Base-by-base conservation (phyloP, 78 protist genomes). In the Chrysochromulina parva region DNA sequence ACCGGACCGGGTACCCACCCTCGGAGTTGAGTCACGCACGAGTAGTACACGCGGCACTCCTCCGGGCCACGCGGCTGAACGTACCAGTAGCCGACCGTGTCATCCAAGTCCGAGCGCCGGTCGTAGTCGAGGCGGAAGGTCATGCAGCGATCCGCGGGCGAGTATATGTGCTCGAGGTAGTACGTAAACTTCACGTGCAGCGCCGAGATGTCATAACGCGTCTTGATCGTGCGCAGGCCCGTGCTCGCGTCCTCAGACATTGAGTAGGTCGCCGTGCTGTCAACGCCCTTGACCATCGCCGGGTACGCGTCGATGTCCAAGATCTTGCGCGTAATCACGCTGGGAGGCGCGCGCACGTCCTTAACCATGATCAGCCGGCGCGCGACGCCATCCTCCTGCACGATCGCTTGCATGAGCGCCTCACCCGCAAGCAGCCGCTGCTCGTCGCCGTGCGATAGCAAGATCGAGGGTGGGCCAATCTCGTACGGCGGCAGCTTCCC, bases 21-120 rank as follows among this genome's bases (percentile, higher is more conserved):
- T 1, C 86, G 26, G 38, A 78, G 86, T 62, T 78, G 50, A 5
- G 59, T 53, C 62, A 22, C 57, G 60, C 86, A 78, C 16, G 62
- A 53, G 86, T 78, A 78, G 86, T 17, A 78, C 48, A 53, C 86
- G 38, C 86, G 86, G 86, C 86, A 53, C 62, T 3, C 1, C 47
- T 53, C 62, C 50, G 7, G 10, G 20, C 7, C 9, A 9, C 48
- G 19, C 62, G 86, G 86, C 55, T 48, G 82, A 26, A 74, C 19
- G 47, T 53, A 53, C 86, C 86, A 78, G 86, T 78, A 78, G 28
- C 86, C 86, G 48, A 78, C 86, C 26, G 86, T 53, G 86, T 78
- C 86, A 47, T 78, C 86, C 1, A 78, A 14, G 86, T 78, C 86
- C 0, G 86, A 78, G 48, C n/a, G 53, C 17, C 86, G 57, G 24